Base-by-base conservation (phyloP, 768 basidiomycete species). In the Cyclocybe aegerita region DNA sequence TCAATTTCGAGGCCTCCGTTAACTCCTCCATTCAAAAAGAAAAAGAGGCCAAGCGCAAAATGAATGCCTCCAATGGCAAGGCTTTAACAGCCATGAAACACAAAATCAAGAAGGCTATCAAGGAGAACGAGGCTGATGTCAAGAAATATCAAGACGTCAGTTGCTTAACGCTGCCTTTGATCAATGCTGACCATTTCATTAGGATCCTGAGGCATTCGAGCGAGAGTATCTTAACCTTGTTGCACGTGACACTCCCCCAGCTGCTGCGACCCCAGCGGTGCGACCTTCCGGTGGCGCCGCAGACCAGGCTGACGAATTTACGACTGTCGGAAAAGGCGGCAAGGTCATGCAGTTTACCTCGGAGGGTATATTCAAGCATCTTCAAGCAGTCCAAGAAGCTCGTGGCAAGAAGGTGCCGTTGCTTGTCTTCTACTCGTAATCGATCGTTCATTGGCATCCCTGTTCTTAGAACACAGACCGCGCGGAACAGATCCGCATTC, bases 41-140 rank as follows among this genome's bases (percentile, higher is more conserved):
- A 69, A 96, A 95, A 68, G 86, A 88, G 52, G 85, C 92, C 8
- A 90, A 90, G 73, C 97, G 98, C 73, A 98, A 97, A 73, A 92
- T 95, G 87, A 96, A 94, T 58, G 89, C 93, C 1, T 87, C 81
- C 54, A 95, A 95, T 61, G 90, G 93, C 36, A 94, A 91, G 62
- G 93, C 94, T 2, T 79, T 98, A 57, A 98, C 93, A 46, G 89
- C 90, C n/a, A 89, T 98, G 86, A 98, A 95, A 72, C 96, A 98
- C 71, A 97, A 95, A 69, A 79, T 98, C 48, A 95, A 90, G 74
- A 98, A 95, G 74, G 80, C 88, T 8, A 60, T 77, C 48, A 96
- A 94, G 68, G 97, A 98, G 66, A 81, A 91, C 64, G 97, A 98
- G 71, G 69, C 67, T 9, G 87, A 91, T 57, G 68, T 95, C 37